These are phyloP conservation scores for Sorghum bicolor DNA, from an alignment of 176 grass and related monocot genomes.

Conservation along the genomic window DNA sequence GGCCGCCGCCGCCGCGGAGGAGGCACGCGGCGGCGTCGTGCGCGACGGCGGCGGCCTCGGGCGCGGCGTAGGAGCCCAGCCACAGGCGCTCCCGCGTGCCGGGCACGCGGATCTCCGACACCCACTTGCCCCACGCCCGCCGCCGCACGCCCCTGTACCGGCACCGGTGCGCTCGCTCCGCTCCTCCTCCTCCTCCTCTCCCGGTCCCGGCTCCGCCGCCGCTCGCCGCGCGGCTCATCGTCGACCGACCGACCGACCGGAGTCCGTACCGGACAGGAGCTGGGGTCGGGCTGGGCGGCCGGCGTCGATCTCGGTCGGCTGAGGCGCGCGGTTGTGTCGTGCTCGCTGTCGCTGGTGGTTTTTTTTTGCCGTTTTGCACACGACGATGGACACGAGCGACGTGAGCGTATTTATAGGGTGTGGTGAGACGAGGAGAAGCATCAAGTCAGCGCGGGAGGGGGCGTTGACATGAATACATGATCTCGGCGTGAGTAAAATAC, in stretches of 20 bases:
- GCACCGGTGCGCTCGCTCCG: neutral
- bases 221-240: neutral
- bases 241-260: neutral
- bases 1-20: conserved; percentile 45
- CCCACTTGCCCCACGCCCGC: conserved; percentile 91
- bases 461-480: conserved; percentile 34
- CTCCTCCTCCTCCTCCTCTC: no score
- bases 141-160: conserved; percentile 73
- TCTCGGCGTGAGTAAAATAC: neutral
- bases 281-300: no score
- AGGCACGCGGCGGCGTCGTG: conserved; percentile 87
- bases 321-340: neutral
- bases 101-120: conserved; percentile 91
- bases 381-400: neutral
- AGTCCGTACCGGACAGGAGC: no score
- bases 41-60: conserved; percentile 87
- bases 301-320: neutral
- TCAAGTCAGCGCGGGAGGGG: conserved; percentile 26
- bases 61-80: conserved; percentile 84
- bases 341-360: neutral
- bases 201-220: neutral
- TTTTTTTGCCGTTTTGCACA: neutral
- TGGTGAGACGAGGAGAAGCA: neutral
- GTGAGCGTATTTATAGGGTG: conserved; percentile 32
- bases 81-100: conserved; percentile 77